Base-by-base conservation (phyloP, 768 basidiomycete genomes). In the Lyophyllum atratum region DNA sequence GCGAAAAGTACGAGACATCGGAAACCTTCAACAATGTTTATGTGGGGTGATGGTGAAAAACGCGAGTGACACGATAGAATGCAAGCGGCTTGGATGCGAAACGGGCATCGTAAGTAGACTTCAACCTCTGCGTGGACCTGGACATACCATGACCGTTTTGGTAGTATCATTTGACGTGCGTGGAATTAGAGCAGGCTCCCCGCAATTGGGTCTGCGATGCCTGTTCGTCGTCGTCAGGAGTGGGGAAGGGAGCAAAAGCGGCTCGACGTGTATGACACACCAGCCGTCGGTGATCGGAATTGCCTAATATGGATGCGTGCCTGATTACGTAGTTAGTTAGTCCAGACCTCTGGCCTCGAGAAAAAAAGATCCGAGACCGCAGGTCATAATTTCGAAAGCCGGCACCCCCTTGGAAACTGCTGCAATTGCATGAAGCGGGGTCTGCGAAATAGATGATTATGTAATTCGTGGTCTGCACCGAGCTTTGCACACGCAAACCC, bases 301-400 rank as follows among this genome's bases (percentile, higher is more conserved):
- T 54, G 22, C 12, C 12, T 45, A 26, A 24, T 45, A 24, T 22
- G 9, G 22, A 45, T 26, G 37, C 26, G 22, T 25, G 44, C 44
- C 44, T 25, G 25, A 45, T 45, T 24, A 25, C 44, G 44, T 45
- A 26, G 25, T 45, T 54, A 46, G 52, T 45, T 61, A 55, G 37
- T 59, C 58, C 53, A 55, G 31, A 31, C 24, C 14, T 44, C 25
- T 25, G 48, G 39, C 48, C 54, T 46, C 55, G 34, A 22, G 12
- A 52, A 56, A 55, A 60, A 52, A 55, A 55, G 4, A 8, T 45
- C 49, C n/a, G n/a, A n/a, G 54, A 60, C 48, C 59, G 54, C 49
- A 8, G 15, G 34, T 55, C 25, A n/a, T 47, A 49, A 56, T 60
- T 60, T 60, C 39, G 10, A 33, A 46, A 28, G 25, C 55, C 40